Evolutionary conservation across 1,139 yeast species (phyloP).

Genomic region (Yamadazyma epiphylla): DNA sequence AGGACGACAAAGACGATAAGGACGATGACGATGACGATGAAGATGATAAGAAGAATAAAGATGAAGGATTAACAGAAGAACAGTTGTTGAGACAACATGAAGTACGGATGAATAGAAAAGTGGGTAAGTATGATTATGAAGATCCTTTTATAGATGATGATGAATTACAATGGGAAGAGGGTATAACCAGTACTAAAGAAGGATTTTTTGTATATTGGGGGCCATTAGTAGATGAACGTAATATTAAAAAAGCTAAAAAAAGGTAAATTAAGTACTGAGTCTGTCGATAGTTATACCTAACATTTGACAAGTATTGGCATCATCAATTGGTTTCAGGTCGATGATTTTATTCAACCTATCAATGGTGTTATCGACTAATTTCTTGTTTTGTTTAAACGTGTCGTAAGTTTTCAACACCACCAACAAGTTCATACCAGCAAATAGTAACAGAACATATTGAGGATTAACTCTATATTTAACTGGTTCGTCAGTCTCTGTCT

Average conservation of each 20-base stretch:
- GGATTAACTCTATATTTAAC: constrained; percentile 15
- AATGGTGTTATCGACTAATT: constrained; percentile 19
- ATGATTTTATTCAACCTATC: constrained; percentile 13
- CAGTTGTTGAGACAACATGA: constrained; percentile 42
- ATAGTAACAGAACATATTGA: constrained; percentile 36
- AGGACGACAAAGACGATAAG: constrained; percentile 16
- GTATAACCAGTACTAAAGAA: constrained; percentile 86
- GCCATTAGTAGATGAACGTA: constrained; percentile 70
- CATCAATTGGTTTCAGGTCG: constrained; percentile 12
- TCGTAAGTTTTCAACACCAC: constrained; percentile 36
- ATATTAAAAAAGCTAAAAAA: constrained; percentile 11
- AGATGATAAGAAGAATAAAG: constrained; percentile 28
- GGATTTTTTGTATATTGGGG: constrained; percentile 98
- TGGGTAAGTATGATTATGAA: constrained; percentile 85
- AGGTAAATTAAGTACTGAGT: constrained; percentile 15
- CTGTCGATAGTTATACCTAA: constrained; percentile 40
- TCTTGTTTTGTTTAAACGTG: constrained; percentile 14
- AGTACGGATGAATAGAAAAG: constrained; percentile 56
- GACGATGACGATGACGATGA: constrained; percentile 22
- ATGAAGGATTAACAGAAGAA: constrained; percentile 44
- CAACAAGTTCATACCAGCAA: constrained; percentile 54
- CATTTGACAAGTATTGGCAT: constrained; percentile 35
- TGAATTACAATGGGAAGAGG: constrained; percentile 90
- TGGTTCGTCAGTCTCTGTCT: constrained; percentile 8
- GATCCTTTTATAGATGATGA: constrained; percentile 98